Conservation (phyloP, 768 basidiomycete genomes). For the Cubamyces sp. region DNA sequence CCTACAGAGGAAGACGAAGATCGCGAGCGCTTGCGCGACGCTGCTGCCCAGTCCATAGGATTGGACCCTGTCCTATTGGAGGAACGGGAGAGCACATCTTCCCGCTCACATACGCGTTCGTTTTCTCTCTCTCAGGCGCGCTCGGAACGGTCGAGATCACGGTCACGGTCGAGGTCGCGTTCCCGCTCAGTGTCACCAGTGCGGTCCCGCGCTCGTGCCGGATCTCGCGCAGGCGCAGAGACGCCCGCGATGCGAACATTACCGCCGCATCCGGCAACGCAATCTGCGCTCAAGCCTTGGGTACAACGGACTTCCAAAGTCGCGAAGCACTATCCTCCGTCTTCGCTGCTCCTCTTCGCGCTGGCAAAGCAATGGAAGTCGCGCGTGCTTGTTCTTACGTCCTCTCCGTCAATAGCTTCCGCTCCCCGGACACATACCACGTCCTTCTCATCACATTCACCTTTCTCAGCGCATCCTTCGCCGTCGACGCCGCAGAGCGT, state of each 20-base stretch:
- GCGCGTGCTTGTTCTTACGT: slow-evolving; percentile 60
- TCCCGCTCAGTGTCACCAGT: slow-evolving; percentile 19
- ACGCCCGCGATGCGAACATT: slow-evolving; percentile 30
- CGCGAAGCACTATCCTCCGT: slow-evolving; percentile 71
- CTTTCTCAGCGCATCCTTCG: slow-evolving; percentile 32
- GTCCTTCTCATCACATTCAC: slow-evolving; percentile 16
- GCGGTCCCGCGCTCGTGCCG: slow-evolving; percentile 19
- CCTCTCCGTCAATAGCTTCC: slow-evolving; percentile 20
- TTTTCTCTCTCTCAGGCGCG: slow-evolving; percentile 18
- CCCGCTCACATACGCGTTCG: slow-evolving; percentile 25
- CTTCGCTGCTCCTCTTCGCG: slow-evolving; percentile 70
- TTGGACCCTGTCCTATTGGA: slow-evolving; percentile 58
- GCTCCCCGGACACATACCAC: slow-evolving; percentile 18
- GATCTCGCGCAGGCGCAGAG: slow-evolving; percentile 20
- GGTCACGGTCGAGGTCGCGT: slow-evolving; percentile 18
- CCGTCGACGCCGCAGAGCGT: slow-evolving; percentile 39
- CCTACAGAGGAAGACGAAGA: slow-evolving; percentile 65
- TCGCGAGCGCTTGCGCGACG: slow-evolving; percentile 72
- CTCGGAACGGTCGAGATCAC: slow-evolving; percentile 20
- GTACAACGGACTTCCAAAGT: slow-evolving; percentile 51
- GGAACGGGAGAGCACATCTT: slow-evolving; percentile 32
- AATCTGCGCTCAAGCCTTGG: slow-evolving; percentile 54
- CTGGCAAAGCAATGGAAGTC: slow-evolving; percentile 74
- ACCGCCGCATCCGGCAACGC: slow-evolving; percentile 68
- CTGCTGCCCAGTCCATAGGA: slow-evolving; percentile 78